Conservation (phyloP, 495 filamentous ascomycete genomes). For the Annulohypoxylon moriforme region DNA sequence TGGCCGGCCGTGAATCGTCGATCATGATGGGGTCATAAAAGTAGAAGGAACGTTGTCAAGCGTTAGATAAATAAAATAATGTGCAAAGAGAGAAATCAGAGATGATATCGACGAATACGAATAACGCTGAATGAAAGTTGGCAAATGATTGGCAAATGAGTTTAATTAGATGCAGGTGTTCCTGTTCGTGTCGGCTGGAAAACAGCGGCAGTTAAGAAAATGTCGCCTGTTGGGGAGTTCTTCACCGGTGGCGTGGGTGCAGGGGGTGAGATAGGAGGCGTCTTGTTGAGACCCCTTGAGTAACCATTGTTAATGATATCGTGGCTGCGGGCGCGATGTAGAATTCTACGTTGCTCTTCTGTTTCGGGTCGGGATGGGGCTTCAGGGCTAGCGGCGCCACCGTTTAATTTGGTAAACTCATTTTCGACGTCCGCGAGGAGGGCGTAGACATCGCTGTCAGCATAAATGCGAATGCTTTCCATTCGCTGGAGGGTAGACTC, state of each 20-base stretch:
- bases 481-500: conserved; percentile 53
- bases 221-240: conserved; percentile 43
- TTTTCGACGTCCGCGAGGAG: conserved; percentile 70
- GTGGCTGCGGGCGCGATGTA: conserved; percentile 56
- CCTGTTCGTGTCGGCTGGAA: conserved; percentile 49
- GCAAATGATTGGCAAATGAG: neutral
- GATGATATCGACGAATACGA: conserved; percentile 5
- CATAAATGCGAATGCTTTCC: conserved; percentile 75
- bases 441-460: conserved; percentile 71
- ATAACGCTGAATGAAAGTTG: conserved; percentile 2
- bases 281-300: conserved; percentile 37
- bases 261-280: conserved; percentile 41
- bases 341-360: conserved; percentile 45
- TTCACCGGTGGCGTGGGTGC: conserved; percentile 46
- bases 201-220: conserved; percentile 59
- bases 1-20: conserved; percentile 50
- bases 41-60: conserved; percentile 30
- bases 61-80: conserved; percentile 21
- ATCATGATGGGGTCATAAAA: conserved; percentile 39
- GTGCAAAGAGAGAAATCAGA: conserved; percentile 7
- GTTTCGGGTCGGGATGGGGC: conserved; percentile 1
- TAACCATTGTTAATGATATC: conserved; percentile 51
- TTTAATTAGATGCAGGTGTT: conserved; percentile 27
- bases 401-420: conserved; percentile 66
- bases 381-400: conserved; percentile 37